Conservation (phyloP, 2,329 filamentous ascomycete genomes). For the Myriosclerotinia duriaeana region DNA sequence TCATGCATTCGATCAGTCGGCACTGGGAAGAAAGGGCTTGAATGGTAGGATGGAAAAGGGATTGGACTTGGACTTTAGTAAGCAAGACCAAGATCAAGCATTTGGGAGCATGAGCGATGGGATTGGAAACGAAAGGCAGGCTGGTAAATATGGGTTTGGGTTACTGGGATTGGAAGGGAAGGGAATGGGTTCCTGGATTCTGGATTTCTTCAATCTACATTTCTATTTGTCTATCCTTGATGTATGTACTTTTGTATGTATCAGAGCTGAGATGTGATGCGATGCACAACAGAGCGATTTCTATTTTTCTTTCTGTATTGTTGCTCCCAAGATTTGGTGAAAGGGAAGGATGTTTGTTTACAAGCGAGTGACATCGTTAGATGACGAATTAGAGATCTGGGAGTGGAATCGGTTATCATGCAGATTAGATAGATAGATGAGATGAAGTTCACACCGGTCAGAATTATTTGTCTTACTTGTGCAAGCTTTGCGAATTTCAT, state of each 20-base stretch:
- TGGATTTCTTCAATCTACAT: slow-evolving; percentile 2
- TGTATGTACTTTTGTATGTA: not conserved
- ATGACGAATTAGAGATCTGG: not conserved
- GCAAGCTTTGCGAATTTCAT: not conserved
- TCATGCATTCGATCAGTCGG: slow-evolving; percentile 2
- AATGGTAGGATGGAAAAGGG: not conserved
- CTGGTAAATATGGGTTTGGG: slow-evolving; percentile 13
- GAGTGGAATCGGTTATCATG: not conserved
- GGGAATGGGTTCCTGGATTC: not conserved
- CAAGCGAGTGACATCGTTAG: slow-evolving; percentile 1
- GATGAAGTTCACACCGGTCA: not conserved
- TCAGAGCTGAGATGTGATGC: slow-evolving; percentile 6
- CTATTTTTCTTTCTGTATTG: not conserved
- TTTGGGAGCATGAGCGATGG: slow-evolving; percentile 7
- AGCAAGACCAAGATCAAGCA: not conserved
- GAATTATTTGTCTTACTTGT: not conserved
- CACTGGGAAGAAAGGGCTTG: slow-evolving; percentile 3
- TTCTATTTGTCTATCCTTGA: not conserved
- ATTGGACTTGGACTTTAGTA: not conserved
- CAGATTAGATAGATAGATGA: not conserved
- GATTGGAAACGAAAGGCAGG: not conserved
- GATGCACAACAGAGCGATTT: not conserved
- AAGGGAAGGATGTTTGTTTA: not conserved
- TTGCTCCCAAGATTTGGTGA: not conserved
- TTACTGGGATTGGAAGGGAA: slow-evolving; percentile 6